Percentiles rank a stretch among this genome's conserved stretches.
Evolutionary conservation across 345 rosid species (phyloP).

Genomic region (Corchorus capsularis): DNA sequence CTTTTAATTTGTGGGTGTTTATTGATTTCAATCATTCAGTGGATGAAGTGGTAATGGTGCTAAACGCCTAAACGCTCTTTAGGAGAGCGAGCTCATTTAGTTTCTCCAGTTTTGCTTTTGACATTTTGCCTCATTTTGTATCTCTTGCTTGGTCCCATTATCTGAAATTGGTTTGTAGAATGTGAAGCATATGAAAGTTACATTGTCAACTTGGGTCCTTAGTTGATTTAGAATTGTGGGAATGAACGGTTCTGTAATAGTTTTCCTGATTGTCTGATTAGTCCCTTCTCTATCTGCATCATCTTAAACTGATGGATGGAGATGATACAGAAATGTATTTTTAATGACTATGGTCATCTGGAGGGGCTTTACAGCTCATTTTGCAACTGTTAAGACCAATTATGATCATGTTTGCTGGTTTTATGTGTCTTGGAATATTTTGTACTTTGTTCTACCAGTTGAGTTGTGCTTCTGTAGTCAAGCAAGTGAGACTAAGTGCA

Average conservation of each 20-base stretch:
- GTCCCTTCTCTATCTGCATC: not conserved
- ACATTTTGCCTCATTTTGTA: not conserved
- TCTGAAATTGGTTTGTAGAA: no score
- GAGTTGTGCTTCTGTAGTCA: not conserved
- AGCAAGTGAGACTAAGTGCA: not conserved
- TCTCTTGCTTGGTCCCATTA: not conserved
- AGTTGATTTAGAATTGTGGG: constrained; percentile 4
- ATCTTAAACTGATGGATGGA: not conserved
- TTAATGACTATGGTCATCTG: not conserved
- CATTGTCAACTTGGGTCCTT: not conserved
- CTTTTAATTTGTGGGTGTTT: not conserved
- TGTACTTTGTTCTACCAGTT: not conserved
- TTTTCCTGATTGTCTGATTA: not conserved
- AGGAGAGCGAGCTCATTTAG: not conserved
- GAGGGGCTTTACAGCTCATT: not conserved
- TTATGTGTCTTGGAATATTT: not conserved
- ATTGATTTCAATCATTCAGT: not conserved
- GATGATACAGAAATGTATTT: not conserved
- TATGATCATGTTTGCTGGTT: not conserved
- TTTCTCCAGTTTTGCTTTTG: constrained; percentile 5
- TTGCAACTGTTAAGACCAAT: not conserved
- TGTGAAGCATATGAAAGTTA: not conserved
- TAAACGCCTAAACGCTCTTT: not conserved
- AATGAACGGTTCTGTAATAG: not conserved
- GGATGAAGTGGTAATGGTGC: not conserved